A percentile compares a stretch with the other conserved stretches of the same genome.
Evolutionary conservation across 2,329 filamentous ascomycete genomes (phyloP).

Genomic region (Aspergillus pseudotamarii): DNA sequence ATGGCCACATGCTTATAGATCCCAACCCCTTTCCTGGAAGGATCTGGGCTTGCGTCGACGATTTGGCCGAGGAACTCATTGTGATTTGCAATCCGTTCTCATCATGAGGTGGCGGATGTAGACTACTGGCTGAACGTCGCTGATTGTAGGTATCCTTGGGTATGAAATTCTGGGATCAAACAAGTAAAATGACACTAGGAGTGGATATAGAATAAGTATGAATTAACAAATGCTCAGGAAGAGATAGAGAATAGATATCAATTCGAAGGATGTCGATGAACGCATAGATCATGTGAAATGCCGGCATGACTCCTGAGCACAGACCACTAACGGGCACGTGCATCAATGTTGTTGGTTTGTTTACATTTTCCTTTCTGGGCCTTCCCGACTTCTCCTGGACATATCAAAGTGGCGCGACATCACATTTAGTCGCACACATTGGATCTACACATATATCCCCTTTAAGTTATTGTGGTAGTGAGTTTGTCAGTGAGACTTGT

Average conservation of each 20-base stretch:
- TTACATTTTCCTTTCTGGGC: slow-evolving; percentile 34
- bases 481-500: not conserved
- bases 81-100: slow-evolving; percentile 18
- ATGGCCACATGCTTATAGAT: slow-evolving; percentile 54
- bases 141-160: not conserved
- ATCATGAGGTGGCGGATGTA: slow-evolving; percentile 12
- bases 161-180: not conserved
- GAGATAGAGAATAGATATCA: not conserved
- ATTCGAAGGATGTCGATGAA: slow-evolving; percentile 14
- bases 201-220: no score
- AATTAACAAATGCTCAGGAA: not conserved
- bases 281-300: slow-evolving; percentile 32
- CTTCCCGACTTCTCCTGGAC: slow-evolving; percentile 5
- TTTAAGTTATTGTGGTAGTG: not conserved
- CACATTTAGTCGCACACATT: not conserved
- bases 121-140: not conserved
- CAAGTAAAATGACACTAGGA: not conserved
- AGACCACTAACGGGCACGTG: slow-evolving; percentile 20
- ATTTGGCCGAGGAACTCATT: slow-evolving; percentile 38
- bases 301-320: slow-evolving; percentile 22
- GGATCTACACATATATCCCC: not conserved
- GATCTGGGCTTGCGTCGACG: slow-evolving; percentile 57
- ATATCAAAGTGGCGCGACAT: not conserved
- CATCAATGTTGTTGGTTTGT: slow-evolving; percentile 26
- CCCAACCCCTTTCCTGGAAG: slow-evolving; percentile 68